Conservation (phyloP, 768 basidiomycete species). For the Calocybe indica region DNA sequence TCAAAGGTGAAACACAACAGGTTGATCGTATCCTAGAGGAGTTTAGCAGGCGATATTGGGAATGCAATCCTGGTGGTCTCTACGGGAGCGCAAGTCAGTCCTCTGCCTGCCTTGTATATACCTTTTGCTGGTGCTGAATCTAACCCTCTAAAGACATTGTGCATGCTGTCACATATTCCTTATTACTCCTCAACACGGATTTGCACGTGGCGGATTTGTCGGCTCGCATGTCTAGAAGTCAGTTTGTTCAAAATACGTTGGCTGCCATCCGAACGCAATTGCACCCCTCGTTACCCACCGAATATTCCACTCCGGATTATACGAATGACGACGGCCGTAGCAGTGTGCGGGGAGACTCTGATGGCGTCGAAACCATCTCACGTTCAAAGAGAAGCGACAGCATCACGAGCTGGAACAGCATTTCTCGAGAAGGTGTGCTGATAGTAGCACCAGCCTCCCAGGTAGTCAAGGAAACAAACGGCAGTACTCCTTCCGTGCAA, state of each 20-base stretch:
- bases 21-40: constrained; percentile 93
- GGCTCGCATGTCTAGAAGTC: constrained; percentile 83
- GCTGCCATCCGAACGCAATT: constrained; percentile 77
- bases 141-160: constrained; percentile 59
- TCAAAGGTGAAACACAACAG: constrained; percentile 97
- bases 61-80: constrained; percentile 77
- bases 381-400: constrained; percentile 78
- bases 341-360: constrained; percentile 54
- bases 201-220: constrained; percentile 90
- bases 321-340: constrained; percentile 58
- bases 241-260: constrained; percentile 92
- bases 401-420: constrained; percentile 79
- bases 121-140: constrained; percentile 7
- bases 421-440: constrained; percentile 53
- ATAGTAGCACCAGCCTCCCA: constrained; percentile 27
- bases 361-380: constrained; percentile 47
- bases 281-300: constrained; percentile 42
- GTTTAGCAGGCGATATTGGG: constrained; percentile 87
- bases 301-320: constrained; percentile 55
- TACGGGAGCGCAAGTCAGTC: constrained; percentile 81
- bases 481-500: constrained; percentile 62
- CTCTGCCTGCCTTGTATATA: constrained; percentile 1
- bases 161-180: constrained; percentile 91
- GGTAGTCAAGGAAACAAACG: constrained; percentile 37
- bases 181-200: constrained; percentile 94